Evolutionary conservation across 2,329 filamentous ascomycete species (phyloP).

Genomic region (Canariomyces notabilis): DNA sequence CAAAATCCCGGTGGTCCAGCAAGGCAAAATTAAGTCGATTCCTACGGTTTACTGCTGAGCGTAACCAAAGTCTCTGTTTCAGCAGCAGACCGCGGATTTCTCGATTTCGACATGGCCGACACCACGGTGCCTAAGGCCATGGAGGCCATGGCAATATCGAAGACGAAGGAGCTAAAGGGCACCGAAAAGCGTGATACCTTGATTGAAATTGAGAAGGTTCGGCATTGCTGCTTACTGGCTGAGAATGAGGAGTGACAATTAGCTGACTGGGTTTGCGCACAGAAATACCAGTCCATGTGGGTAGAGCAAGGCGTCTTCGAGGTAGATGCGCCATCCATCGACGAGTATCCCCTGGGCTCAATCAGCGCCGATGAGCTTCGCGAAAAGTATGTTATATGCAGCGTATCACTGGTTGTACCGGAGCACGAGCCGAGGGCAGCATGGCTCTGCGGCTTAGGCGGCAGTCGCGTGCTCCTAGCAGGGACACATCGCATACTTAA

Average conservation of each 20-base stretch:
- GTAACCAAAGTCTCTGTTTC: neutral
- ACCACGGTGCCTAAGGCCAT: slow-evolving; percentile 42
- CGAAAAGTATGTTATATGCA: slow-evolving; percentile 43
- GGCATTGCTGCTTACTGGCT: neutral
- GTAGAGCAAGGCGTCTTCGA: slow-evolving; percentile 74
- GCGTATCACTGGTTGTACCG: neutral
- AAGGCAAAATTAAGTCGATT: neutral
- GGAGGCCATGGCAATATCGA: slow-evolving; percentile 49
- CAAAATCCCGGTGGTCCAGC: neutral
- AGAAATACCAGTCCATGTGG: slow-evolving; percentile 89
- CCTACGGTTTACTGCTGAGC: neutral
- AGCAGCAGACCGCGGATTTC: neutral
- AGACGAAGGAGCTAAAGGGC: slow-evolving; percentile 58
- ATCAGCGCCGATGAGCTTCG: slow-evolving; percentile 71
- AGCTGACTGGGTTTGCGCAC: neutral
- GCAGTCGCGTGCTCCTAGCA: neutral
- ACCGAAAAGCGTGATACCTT: slow-evolving; percentile 84
- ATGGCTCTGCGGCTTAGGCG: neutral
- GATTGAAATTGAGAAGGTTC: slow-evolving; percentile 65
- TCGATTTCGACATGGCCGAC: slow-evolving; percentile 14
- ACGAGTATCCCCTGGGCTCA: slow-evolving; percentile 70
- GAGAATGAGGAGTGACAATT: neutral
- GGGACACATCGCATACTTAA: neutral
- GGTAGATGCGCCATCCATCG: slow-evolving; percentile 72
- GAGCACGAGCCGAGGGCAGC: neutral